Base-by-base conservation (phyloP, 148 eudicot genomes). In the Amaranthus palmeri region DNA sequence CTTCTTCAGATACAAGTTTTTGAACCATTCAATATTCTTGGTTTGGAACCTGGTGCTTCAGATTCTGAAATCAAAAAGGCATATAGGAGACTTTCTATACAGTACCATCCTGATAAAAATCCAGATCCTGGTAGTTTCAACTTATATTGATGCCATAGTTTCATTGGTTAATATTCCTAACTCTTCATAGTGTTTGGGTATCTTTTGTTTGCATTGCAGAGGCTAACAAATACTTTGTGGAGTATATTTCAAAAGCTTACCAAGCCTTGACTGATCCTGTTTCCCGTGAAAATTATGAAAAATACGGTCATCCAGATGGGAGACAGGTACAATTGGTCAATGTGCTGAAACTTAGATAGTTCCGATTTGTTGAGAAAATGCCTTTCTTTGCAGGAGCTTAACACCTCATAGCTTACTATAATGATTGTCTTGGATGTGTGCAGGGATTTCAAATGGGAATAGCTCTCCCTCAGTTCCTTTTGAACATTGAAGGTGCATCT, bases 261-360 rank as follows among this genome's bases (percentile, higher is more conserved):
- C 97, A 95, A 76, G 97, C 98, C 71, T 83, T 95, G 75, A 91
- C 97, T 5, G 97, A 95, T 83, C 97, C 98, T 43, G 66, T 89
- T 69, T 86, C 98, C 51, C 88, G 96, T 64, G 98, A 93, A 76
- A 93, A 93, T 78, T 93, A 67, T 81, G 98, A 89, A 79, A 95
- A 95, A 81, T 95, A 95, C 79, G 98, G 98, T 74, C 98, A 95
- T 82, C 98, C 98, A 18, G 97, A 95, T 88, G 98, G 98, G 66
- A 87, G 97, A 72, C 97, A 95, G 93, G 98, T 95, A 86, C 59
- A 52, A 10, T 50, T 42, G 69, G 25, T 69, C 46, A 45, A n/a
- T 25, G 51, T 44, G 48, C 67, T 57, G 56, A 44, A 5, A 55
- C 43, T 17, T 12, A 49, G 60, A 10, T 65, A 14, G 55, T 71